phyloP scores from a whole-genome alignment of 1,284 basidiomycete species.

The Hemileia vastatrix region DNA sequence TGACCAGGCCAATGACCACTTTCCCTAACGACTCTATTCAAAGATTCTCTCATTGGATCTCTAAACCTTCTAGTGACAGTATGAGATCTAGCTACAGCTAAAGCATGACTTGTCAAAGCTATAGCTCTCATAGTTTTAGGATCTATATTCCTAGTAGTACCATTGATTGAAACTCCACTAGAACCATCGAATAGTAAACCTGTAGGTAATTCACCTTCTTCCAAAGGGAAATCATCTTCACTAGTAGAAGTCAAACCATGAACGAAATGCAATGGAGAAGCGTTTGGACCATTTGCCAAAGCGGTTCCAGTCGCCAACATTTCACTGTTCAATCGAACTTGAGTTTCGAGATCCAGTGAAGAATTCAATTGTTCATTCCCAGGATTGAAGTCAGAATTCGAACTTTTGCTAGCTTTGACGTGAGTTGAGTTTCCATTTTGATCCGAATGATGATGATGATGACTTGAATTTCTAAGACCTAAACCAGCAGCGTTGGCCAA shows the following conservation, averaged over 20 bases:
- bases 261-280: constrained; percentile 40
- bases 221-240: constrained; percentile 37
- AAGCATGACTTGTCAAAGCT: constrained; percentile 38
- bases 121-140: constrained; percentile 38
- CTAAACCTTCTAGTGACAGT: constrained; percentile 37
- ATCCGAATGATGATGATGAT: not conserved
- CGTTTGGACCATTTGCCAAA: constrained; percentile 36
- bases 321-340: not conserved
- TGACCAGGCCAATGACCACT: not conserved
- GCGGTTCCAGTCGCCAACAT: constrained; percentile 22
- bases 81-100: constrained; percentile 35
- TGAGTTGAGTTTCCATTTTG: not conserved
- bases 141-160: constrained; percentile 28
- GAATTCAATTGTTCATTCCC: not conserved
- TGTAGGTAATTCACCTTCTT: constrained; percentile 36
- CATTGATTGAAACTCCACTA: not conserved
- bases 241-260: constrained; percentile 38
- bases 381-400: not conserved
- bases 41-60: constrained; percentile 36
- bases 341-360: not conserved
- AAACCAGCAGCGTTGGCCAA: constrained; percentile 34
- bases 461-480: constrained; percentile 24
- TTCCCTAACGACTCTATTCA: not conserved
- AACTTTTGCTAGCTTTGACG: not conserved
- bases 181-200: not conserved